Evolutionary conservation across 2,329 filamentous ascomycete species (phyloP), one percentile per base, ranked within the genome.

Genomic region (Catunica adiposa): DNA sequence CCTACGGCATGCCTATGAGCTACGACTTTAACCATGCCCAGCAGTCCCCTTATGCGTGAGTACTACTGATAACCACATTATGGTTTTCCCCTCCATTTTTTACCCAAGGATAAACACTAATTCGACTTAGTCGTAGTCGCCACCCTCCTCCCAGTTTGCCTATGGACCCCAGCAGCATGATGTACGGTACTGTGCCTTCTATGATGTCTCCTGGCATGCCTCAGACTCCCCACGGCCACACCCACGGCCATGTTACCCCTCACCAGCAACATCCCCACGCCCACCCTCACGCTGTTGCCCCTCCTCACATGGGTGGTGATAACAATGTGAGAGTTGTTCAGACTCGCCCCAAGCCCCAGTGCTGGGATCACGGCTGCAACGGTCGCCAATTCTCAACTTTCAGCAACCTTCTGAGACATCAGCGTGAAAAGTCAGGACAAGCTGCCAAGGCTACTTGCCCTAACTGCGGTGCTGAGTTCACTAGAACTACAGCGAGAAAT

Each of bases 321-420:
- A 60, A 55, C 59, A 66, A 71, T 46, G 80, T 86, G 40, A 76
- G 85, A 58, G 79, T 89, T 15, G 75, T 89, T 17, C 83, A 85
- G 66, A 82, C 80, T 62, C 78, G 86, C 61, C 88, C 88, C n/a
- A 94, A 94, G 70, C 89, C 89, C 48, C 88, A 94, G 66, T 96
- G 90, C 69, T 97, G 87, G 86, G 90, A 96, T 59, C 90, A 97
- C 65, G 90, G 89, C 9, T 97, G 90, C 73, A 95, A 96, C 64
- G 90, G 90, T 20, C 82, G 89, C 29, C 86, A 94, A 64, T 97
- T 97, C 65, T 94, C 88, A 17, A 96, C 90, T 2, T 96, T 96
- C 66, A 95, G 89, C 77, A 96, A 96, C 66, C 77, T 96, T 2
- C 73, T 96, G 38, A 78, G 90, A 60, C 90, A 97, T 67, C 89